A percentile compares a stretch with the other conserved stretches of the same genome.
Evolutionary conservation across 345 rosid species (phyloP).

Genomic region (Populus simonii): DNA sequence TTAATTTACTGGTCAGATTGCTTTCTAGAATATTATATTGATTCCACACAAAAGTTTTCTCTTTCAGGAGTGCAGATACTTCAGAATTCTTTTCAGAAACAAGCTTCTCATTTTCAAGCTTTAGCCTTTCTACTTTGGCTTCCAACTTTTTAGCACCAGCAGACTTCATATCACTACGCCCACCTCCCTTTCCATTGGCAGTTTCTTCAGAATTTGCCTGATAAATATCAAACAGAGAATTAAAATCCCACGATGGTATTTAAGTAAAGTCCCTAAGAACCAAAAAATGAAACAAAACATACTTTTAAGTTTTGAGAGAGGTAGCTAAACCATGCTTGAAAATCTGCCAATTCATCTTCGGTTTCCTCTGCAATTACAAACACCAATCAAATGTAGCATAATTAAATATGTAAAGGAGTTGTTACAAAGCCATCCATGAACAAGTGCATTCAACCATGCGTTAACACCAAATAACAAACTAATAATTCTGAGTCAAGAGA

Average conservation of each 20-base stretch:
- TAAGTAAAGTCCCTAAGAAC: not conserved
- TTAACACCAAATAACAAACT: not conserved
- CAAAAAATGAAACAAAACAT: conserved; percentile 17
- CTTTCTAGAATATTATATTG: conserved; percentile 59
- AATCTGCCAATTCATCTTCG: conserved; percentile 62
- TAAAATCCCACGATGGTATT: conserved; percentile 6
- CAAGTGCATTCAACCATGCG: not conserved
- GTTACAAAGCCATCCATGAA: not conserved
- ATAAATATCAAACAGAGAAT: conserved; percentile 22
- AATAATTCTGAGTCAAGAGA: not conserved
- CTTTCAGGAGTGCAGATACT: conserved; percentile 47
- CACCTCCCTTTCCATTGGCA: conserved; percentile 7
- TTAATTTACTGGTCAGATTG: conserved; percentile 46
- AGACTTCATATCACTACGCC: conserved; percentile 22
- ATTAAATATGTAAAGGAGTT: not conserved
- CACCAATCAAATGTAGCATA: not conserved
- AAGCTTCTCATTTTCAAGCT: conserved; percentile 54
- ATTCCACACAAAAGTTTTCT: conserved; percentile 71
- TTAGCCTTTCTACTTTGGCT: conserved; percentile 45
- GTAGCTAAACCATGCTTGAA: conserved; percentile 52
- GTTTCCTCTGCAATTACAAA: conserved; percentile 49
- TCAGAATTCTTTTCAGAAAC: conserved; percentile 51
- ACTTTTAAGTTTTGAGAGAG: conserved; percentile 45
- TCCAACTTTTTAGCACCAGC: conserved; percentile 25
- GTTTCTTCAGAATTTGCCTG: conserved; percentile 18